Evolutionary conservation across 1,139 yeast species (phyloP), one percentile per base, ranked within the genome.

Genomic region (Trichomonascaceae sp.): DNA sequence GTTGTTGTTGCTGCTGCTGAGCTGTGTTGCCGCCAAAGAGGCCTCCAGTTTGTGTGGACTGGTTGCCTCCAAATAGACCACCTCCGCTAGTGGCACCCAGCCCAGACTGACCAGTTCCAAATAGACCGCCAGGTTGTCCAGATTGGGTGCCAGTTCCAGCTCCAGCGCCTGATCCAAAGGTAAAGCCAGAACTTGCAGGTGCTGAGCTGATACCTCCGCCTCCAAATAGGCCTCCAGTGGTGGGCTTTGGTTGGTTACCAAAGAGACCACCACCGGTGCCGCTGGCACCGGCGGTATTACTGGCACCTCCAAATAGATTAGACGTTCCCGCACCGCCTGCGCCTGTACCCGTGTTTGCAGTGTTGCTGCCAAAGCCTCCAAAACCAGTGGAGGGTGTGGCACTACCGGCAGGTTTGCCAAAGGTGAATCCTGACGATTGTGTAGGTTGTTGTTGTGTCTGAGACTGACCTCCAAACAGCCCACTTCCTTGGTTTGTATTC

Each of bases 1-100:
- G 63, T 34, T 55, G 64, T 36, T 49, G 59, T 29, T 45, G 59
- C 31, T 44, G 54, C 33, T 46, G 60, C 37, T 47, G 56, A 32
- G 43, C 50, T 20, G 43, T 14, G 17, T 17, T 14, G n/a, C 33
- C 31, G 27, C 32, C 38, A 26, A 38, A 29, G 4, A 33, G 31
- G 26, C 34, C 30, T 13, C 33, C 34, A 31, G 34, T 43, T 45
- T 14, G 14, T 27, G 13, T 20, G 23, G 6, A 20, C 9, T 20
- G 23, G 23, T 13, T 27, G 26, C 18, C 29, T 15, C 41, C 39
- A 32, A 34, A 36, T 16, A 34, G 28, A 4, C 38, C 36, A 9
- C 38, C 32, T 23, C 38, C 34, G 16, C 37, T 33, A 26, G 31
- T 28, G 14, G 34, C 13, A 23, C 23, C 23, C 6, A 28, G 14